Evolutionary conservation across 2,329 filamentous ascomycete species (phyloP), one percentile per base, ranked within the genome.

Genomic region (Fusarium gaditjirri): DNA sequence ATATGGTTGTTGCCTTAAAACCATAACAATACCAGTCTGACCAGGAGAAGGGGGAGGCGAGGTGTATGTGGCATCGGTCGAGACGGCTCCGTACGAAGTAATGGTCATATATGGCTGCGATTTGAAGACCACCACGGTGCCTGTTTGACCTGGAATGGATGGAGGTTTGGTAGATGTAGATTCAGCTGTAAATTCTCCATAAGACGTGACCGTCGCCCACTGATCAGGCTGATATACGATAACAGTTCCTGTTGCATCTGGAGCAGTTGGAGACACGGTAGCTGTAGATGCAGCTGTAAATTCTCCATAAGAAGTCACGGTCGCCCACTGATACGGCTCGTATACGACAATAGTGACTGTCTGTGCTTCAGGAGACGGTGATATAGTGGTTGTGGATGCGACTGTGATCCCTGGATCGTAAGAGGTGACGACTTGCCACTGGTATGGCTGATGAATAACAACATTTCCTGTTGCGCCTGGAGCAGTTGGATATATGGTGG

Each of bases 231-330:
- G 23, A 3, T 47, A 47, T 14, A 47, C 21, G 3, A 47, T 2
- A 29, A 47, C 44, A 4, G 44, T 47, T 4, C 44, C 44, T 2
- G 44, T 47, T 31, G 44, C 44, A 12, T 31, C 44, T 12, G 44
- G 21, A 17, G 44, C 44, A 2, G 44, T 47, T n/a, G 27, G 9
- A 8, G 44, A 17, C 17, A 47, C 12, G 10, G 44, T 47, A 31
- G 27, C 17, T 9, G 44, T 17, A n/a, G 27, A 31, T 6, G 7
- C 21, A 13, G 27, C 27, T 6, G 44, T 23, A 3, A 7, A 47
- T 0, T 47, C 10, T 1, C 27, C 27, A 11, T 47, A 17, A 17
- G 44, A 47, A 0, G 44, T 47, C 5, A 47, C 3, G 0, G 44
- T 47, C 3, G 21, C 2, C 44, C 44, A 47, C 7, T 47, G 5